Percentiles rank a stretch among this genome's conserved stretches.
These are phyloP conservation scores for Pontederia paniculata DNA, from an alignment of 176 grass and related monocot genomes.

Conservation along the genomic window DNA sequence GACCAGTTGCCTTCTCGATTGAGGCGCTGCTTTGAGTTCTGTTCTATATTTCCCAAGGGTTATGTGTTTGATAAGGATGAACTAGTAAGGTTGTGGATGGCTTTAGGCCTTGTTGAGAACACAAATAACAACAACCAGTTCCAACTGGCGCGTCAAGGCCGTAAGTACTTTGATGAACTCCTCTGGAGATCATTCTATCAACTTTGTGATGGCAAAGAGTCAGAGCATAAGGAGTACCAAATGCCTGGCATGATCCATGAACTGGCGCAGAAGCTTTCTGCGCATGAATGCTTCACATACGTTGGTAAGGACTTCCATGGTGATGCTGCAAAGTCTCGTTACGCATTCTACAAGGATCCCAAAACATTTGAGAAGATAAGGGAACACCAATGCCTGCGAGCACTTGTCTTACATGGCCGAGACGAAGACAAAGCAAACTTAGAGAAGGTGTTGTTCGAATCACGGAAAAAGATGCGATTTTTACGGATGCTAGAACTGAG, in stretches of 20 bases:
- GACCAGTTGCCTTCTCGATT: slow-evolving; percentile 20
- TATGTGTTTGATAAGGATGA: slow-evolving; percentile 27
- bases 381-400: slow-evolving; percentile 7
- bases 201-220: background rate
- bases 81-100: slow-evolving; percentile 31
- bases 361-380: slow-evolving; percentile 5
- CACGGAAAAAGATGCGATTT: background rate
- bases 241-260: slow-evolving; percentile 36
- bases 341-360: slow-evolving; percentile 13
- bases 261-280: slow-evolving; percentile 18
- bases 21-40: slow-evolving; percentile 27
- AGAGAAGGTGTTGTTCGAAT: slow-evolving; percentile 5
- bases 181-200: slow-evolving; percentile 25
- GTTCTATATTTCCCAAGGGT: slow-evolving; percentile 29
- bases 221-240: background rate
- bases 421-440: background rate
- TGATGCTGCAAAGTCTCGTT: slow-evolving; percentile 1
- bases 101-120: slow-evolving; percentile 10
- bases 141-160: slow-evolving; percentile 14
- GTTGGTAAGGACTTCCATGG: background rate
- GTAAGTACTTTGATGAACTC: slow-evolving; percentile 19
- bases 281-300: slow-evolving; percentile 17
- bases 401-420: slow-evolving; percentile 6
- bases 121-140: background rate
- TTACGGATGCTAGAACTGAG: slow-evolving; percentile 26